These are phyloP conservation scores for Parietichytrium sp. DNA, from an alignment of 108 stramenopile genomes.

Conservation along the genomic window DNA sequence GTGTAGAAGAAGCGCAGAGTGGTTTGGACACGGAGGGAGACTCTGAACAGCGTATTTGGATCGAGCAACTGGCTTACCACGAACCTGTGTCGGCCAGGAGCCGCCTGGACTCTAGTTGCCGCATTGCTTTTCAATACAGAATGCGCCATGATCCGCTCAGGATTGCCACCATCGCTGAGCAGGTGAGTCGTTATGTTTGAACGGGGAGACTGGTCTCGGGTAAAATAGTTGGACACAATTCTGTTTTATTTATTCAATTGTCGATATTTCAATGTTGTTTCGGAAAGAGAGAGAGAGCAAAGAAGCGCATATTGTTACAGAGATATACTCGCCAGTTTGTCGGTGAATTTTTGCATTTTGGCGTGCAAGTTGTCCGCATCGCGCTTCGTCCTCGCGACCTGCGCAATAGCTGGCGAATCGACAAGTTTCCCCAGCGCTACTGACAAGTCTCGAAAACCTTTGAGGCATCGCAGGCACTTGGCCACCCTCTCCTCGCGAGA, in stretches of 20 bases:
- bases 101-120: slow-evolving; percentile 14
- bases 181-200: no score
- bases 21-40: background rate
- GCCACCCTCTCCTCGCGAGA: background rate
- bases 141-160: slow-evolving; percentile 30
- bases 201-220: no score
- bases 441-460: background rate
- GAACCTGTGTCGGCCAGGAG: background rate
- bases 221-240: no score
- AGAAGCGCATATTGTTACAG: no score
- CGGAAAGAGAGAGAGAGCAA: no score
- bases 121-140: background rate
- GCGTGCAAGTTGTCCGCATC: background rate
- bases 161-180: background rate
- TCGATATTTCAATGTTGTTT: no score
- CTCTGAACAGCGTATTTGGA: background rate
- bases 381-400: background rate
- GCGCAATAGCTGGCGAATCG: background rate
- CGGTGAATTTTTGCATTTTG: background rate
- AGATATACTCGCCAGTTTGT: no score
- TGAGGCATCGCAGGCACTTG: background rate
- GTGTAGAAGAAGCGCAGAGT: no score
- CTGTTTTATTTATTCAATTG: no score
- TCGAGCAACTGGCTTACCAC: background rate
- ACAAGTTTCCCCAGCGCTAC: background rate